Conservation (phyloP, 768 basidiomycete species). For the Mycena capillaripes region DNA sequence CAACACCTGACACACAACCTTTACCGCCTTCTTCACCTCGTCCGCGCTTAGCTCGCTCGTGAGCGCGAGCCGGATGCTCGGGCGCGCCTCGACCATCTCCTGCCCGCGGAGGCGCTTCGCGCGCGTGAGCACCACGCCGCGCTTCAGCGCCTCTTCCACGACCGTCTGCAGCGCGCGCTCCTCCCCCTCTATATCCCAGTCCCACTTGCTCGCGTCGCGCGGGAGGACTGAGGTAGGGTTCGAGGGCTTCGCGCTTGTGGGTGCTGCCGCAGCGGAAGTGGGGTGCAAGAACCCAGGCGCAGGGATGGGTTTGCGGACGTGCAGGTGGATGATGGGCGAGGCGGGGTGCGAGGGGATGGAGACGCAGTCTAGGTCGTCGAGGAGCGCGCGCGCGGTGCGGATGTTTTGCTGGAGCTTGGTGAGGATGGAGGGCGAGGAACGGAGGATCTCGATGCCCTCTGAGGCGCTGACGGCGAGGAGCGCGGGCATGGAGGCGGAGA, state of each 20-base stretch:
- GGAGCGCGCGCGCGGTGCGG: constrained; percentile 79
- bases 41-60: constrained; percentile 86
- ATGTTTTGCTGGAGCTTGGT: constrained; percentile 86
- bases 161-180: constrained; percentile 91
- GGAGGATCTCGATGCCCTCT: constrained; percentile 86
- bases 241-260: constrained; percentile 56
- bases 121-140: constrained; percentile 89
- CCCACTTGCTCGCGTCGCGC: constrained; percentile 60
- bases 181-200: constrained; percentile 76
- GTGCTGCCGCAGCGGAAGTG: constrained; percentile 41
- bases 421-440: constrained; percentile 82
- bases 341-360: constrained; percentile 88
- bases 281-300: constrained; percentile 39
- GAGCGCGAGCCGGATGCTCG: constrained; percentile 89
- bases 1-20: constrained; percentile 79
- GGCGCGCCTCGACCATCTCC: constrained; percentile 85
- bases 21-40: constrained; percentile 91
- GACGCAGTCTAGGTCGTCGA: constrained; percentile 87
- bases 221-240: constrained; percentile 64
- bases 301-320: constrained; percentile 58
- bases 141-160: constrained; percentile 86
- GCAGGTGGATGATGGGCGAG: constrained; percentile 91
- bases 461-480: constrained; percentile 91
- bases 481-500: constrained; percentile 94
- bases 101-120: constrained; percentile 87